Percentiles rank a stretch among this genome's conserved stretches.
Evolutionary conservation across 1,284 basidiomycete genomes (phyloP).

Genomic region (Ustanciosporium gigantosporum): DNA sequence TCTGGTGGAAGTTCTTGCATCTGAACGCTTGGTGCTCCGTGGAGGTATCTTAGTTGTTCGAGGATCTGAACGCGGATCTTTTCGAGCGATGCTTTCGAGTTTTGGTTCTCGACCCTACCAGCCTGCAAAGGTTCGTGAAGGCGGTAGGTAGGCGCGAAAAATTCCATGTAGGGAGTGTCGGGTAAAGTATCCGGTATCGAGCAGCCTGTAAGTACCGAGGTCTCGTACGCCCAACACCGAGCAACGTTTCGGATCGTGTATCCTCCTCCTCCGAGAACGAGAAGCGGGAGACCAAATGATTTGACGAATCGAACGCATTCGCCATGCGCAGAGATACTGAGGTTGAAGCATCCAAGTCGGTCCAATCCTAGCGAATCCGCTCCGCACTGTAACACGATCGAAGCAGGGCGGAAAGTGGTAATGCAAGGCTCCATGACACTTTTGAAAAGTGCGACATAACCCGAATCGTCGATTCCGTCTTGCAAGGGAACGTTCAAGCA

Average conservation of each 20-base stretch:
- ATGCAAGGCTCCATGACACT: conserved; percentile 93
- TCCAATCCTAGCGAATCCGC: conserved; percentile 95
- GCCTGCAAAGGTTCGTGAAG: conserved; percentile 89
- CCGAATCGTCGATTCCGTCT: conserved; percentile 96
- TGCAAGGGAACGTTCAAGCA: conserved; percentile 91
- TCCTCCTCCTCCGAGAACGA: conserved; percentile 91
- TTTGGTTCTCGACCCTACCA: conserved; percentile 84
- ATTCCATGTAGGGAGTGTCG: conserved; percentile 84
- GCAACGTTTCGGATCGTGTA: conserved; percentile 90
- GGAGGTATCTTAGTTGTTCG: conserved; percentile 89
- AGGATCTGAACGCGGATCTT: conserved; percentile 81
- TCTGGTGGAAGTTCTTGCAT: conserved; percentile 97
- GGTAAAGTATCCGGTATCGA: conserved; percentile 84
- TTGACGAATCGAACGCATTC: conserved; percentile 97
- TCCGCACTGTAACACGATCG: conserved; percentile 95
- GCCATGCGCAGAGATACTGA: conserved; percentile 97
- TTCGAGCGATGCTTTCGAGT: conserved; percentile 73
- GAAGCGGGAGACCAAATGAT: conserved; percentile 82
- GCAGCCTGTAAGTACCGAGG: conserved; percentile 75
- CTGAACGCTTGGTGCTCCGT: conserved; percentile 91
- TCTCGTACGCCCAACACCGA: conserved; percentile 99
- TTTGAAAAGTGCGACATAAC: conserved; percentile 93
- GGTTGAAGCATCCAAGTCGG: conserved; percentile 92
- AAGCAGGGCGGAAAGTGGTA: conserved; percentile 80
- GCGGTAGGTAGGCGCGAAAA: conserved; percentile 89